Conservation (phyloP, 306 rosid species). For the Alnus glutinosa region DNA sequence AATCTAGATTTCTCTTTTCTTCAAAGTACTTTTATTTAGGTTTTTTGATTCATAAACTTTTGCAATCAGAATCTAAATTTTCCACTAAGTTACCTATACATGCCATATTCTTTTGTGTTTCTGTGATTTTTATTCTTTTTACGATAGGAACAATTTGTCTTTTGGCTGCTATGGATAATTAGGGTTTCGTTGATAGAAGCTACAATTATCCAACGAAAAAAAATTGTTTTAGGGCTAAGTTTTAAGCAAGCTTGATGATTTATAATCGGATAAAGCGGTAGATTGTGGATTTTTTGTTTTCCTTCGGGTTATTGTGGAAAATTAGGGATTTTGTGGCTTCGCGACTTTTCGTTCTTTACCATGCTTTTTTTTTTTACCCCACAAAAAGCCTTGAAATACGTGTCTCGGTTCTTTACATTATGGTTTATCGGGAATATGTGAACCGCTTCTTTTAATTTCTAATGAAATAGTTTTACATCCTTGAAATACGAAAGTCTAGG, state of each 20-base stretch:
- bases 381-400: too few relatives aligned
- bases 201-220: not conserved
- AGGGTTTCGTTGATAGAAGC: not conserved
- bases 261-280: not conserved
- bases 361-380: too few relatives aligned
- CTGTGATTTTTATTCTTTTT: not conserved
- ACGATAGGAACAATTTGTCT: not conserved
- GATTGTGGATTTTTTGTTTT: not conserved
- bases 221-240: not conserved
- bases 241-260: not conserved
- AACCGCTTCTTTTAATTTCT: not conserved
- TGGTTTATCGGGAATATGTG: not conserved
- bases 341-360: too few relatives aligned
- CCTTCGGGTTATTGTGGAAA: not conserved
- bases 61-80: not conserved
- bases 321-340: not conserved
- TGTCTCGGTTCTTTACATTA: not conserved
- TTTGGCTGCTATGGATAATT: not conserved
- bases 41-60: not conserved
- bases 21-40: not conserved
- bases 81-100: not conserved
- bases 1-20: not conserved
- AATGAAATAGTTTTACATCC: not conserved
- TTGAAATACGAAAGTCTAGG: not conserved
- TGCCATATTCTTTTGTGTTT: not conserved